Percentiles rank a stretch among this genome's conserved stretches.
phyloP scores from a whole-genome alignment of 1,139 yeast species.

The Protomyces arabidopsidicola region DNA sequence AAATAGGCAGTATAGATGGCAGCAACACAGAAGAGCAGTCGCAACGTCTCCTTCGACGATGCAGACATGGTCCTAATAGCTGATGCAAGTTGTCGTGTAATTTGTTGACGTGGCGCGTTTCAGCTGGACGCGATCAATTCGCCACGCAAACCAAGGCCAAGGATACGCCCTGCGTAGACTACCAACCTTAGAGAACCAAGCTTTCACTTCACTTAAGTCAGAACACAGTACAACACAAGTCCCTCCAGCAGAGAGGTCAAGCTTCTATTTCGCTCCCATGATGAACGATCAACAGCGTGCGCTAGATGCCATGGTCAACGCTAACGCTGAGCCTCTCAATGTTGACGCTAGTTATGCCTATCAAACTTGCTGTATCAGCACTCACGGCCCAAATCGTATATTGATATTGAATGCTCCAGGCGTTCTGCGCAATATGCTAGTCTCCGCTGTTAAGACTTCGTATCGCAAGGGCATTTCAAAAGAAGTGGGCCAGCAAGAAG shows the following conservation, averaged over 20 bases:
- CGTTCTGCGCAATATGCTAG: conserved; percentile 3
- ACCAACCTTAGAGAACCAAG: too few species aligned
- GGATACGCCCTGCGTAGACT: too few species aligned
- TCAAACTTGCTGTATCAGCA: conserved; percentile 14
- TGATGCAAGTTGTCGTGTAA: not conserved
- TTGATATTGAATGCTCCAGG: conserved; percentile 19
- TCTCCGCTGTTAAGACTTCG: conserved; percentile 9
- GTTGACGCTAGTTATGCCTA: conserved; percentile 21
- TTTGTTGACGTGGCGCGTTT: not conserved
- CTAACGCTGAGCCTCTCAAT: conserved; percentile 12
- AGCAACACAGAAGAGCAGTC: conserved; percentile 10
- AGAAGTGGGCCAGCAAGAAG: conserved; percentile 10
- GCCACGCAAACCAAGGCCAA: not conserved
- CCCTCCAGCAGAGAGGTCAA: too few species aligned
- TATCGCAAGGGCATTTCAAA: conserved; percentile 12
- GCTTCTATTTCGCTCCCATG: not conserved
- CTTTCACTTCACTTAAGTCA: too few species aligned
- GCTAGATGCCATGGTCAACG: conserved; percentile 15
- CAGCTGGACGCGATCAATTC: not conserved
- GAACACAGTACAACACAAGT: too few species aligned
- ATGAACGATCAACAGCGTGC: not conserved
- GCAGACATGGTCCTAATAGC: not conserved
- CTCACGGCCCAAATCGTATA: conserved; percentile 18
- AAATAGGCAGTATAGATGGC: conserved; percentile 21
- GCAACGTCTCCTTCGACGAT: not conserved